A percentile compares a stretch with the other conserved stretches of the same genome.
These are phyloP conservation scores for Penicillium hordei DNA, from an alignment of 2,329 filamentous ascomycete genomes.

Conservation along the genomic window DNA sequence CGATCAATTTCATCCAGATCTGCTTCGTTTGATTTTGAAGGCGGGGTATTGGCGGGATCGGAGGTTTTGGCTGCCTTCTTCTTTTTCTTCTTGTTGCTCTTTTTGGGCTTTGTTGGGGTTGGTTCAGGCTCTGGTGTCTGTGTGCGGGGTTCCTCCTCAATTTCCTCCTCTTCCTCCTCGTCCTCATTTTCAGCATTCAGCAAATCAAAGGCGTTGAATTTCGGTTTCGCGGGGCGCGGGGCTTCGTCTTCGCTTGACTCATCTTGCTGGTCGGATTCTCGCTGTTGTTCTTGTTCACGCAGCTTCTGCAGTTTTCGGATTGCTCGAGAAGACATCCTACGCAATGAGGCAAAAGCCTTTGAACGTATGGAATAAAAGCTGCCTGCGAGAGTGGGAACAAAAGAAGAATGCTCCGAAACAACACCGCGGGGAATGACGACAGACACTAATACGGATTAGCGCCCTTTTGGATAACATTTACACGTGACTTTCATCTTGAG, in stretches of 20 bases:
- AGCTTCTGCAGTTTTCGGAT: conserved; percentile 63
- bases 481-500: conserved; percentile 27
- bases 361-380: neutral
- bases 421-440: conserved; percentile 38
- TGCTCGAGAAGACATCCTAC: conserved; percentile 64
- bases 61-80: conserved; percentile 45
- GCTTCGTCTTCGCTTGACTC: conserved; percentile 44
- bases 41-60: conserved; percentile 21
- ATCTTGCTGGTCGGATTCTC: conserved; percentile 42
- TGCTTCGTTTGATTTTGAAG: conserved; percentile 25
- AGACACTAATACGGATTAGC: conserved; percentile 29
- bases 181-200: conserved; percentile 48
- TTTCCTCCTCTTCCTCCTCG: conserved; percentile 34
- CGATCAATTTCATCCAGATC: conserved; percentile 65
- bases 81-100: conserved; percentile 63
- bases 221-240: conserved; percentile 39
- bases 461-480: neutral
- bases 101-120: conserved; percentile 29
- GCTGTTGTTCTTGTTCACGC: conserved; percentile 57
- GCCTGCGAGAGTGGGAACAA: neutral
- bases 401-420: conserved; percentile 5
- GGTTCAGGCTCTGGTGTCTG: conserved; percentile 21
- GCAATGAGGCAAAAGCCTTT: neutral
- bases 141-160: conserved; percentile 33
- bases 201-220: conserved; percentile 56